phyloP scores from a whole-genome alignment of 805 yeast genomes.

The Teunomyces funiuensis region DNA sequence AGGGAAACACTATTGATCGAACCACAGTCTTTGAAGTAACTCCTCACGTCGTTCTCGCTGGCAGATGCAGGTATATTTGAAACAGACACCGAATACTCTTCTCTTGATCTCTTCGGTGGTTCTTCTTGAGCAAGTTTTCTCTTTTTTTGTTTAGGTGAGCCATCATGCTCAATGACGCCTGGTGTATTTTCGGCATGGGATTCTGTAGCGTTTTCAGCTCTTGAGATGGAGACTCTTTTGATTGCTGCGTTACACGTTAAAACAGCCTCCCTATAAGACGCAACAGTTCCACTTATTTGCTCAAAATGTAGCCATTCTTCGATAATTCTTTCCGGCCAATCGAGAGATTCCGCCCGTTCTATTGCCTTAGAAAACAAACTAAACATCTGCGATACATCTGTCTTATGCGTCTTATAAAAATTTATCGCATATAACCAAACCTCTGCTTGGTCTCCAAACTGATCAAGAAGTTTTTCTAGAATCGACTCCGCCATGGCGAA shows the following conservation, averaged over 20 bases:
- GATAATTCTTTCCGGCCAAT: slow-evolving; percentile 50
- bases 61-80: slow-evolving; percentile 42
- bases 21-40: slow-evolving; percentile 65
- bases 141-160: neutral
- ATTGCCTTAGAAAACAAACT: slow-evolving; percentile 34
- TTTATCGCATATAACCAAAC: slow-evolving; percentile 47
- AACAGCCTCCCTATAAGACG: slow-evolving; percentile 20
- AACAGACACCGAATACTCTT: slow-evolving; percentile 57
- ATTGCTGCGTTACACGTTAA: slow-evolving; percentile 4
- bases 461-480: slow-evolving; percentile 22
- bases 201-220: slow-evolving; percentile 10
- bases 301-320: slow-evolving; percentile 45
- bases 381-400: slow-evolving; percentile 22
- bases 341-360: slow-evolving; percentile 28
- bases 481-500: slow-evolving; percentile 25
- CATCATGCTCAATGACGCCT: neutral
- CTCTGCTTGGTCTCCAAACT: slow-evolving; percentile 37
- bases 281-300: slow-evolving; percentile 30
- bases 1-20: slow-evolving; percentile 37
- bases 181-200: neutral
- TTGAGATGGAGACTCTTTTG: slow-evolving; percentile 15
- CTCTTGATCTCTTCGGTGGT: slow-evolving; percentile 49
- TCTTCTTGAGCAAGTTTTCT: slow-evolving; percentile 1
- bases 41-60: slow-evolving; percentile 37
- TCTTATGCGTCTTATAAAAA: slow-evolving; percentile 32